phyloP scores from a whole-genome alignment of 176 grass and related monocot genomes.

The Juncus effusus region DNA sequence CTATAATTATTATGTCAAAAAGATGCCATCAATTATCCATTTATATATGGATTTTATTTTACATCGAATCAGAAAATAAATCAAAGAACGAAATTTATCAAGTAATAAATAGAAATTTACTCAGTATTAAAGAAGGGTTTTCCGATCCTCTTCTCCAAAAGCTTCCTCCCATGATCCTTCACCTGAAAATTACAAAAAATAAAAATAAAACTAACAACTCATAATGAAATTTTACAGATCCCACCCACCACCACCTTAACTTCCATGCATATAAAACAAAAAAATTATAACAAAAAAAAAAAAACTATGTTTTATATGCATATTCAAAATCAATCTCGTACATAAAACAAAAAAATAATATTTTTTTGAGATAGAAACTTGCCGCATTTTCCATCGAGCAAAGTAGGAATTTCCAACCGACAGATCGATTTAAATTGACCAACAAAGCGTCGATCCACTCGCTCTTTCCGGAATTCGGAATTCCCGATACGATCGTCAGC shows the following conservation, averaged over 20 bases:
- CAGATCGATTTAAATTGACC: constrained; percentile 76
- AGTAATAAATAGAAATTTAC: constrained; percentile 38
- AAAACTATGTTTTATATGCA: too few species aligned
- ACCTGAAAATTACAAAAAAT: constrained; percentile 44
- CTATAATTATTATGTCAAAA: constrained; percentile 39
- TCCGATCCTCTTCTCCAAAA: constrained; percentile 76
- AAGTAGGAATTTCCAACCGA: constrained; percentile 87
- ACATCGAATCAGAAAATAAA: constrained; percentile 2
- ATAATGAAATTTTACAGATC: too few species aligned
- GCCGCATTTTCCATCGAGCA: constrained; percentile 98
- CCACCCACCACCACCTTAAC: too few species aligned
- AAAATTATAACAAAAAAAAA: too few species aligned
- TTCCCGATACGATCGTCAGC: constrained; percentile 84
- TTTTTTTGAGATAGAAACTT: constrained; percentile 16
- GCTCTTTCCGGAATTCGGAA: constrained; percentile 97
- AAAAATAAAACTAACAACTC: too few species aligned
- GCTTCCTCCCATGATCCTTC: constrained; percentile 88
- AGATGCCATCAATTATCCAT: neutral
- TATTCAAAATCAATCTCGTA: too few species aligned
- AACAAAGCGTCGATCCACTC: constrained; percentile 97
- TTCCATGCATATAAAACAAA: too few species aligned
- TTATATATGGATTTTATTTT: neutral
- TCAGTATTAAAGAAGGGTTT: constrained; percentile 90
- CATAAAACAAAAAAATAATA: too few species aligned
- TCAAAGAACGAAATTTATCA: neutral